Percentiles rank a stretch among this genome's conserved stretches.
Evolutionary conservation across 352 stramenopile species (phyloP).

Genomic region (Globisporangium takayamanum): DNA sequence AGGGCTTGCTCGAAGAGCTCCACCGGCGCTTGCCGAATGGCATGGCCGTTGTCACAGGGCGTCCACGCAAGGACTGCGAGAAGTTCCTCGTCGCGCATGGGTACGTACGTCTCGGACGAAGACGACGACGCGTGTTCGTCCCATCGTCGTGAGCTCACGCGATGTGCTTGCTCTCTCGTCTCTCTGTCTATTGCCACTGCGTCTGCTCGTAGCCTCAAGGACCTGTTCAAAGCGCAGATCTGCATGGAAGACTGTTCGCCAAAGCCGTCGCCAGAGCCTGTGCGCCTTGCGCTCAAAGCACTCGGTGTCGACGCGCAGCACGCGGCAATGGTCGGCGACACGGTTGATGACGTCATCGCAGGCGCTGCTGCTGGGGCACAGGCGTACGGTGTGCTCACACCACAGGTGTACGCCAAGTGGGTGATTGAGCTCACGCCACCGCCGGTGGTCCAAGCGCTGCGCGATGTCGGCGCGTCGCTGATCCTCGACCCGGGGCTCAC

Average conservation of each 20-base stretch:
- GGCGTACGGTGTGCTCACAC: constrained; percentile 85
- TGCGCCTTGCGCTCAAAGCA: constrained; percentile 77
- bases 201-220: constrained; percentile 35
- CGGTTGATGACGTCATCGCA: constrained; percentile 93
- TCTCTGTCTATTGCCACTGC: neutral
- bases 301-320: constrained; percentile 69
- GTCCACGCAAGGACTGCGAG: constrained; percentile 90
- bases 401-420: constrained; percentile 74
- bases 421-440: constrained; percentile 54
- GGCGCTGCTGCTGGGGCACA: constrained; percentile 59
- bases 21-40: constrained; percentile 73
- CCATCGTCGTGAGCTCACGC: neutral
- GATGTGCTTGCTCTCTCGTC: neutral
- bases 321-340: constrained; percentile 94
- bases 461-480: constrained; percentile 43
- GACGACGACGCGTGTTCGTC: neutral
- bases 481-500: constrained; percentile 72
- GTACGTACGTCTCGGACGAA: constrained; percentile 12
- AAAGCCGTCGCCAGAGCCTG: constrained; percentile 91
- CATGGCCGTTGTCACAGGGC: constrained; percentile 90
- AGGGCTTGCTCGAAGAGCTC: constrained; percentile 80
- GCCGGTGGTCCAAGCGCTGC: constrained; percentile 42
- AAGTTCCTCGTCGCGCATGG: constrained; percentile 89
- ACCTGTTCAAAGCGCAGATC: constrained; percentile 88
- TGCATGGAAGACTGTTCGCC: constrained; percentile 95